Evolutionary conservation across 148 eudicot species (phyloP).

Genomic region (Nepenthes gracilis): DNA sequence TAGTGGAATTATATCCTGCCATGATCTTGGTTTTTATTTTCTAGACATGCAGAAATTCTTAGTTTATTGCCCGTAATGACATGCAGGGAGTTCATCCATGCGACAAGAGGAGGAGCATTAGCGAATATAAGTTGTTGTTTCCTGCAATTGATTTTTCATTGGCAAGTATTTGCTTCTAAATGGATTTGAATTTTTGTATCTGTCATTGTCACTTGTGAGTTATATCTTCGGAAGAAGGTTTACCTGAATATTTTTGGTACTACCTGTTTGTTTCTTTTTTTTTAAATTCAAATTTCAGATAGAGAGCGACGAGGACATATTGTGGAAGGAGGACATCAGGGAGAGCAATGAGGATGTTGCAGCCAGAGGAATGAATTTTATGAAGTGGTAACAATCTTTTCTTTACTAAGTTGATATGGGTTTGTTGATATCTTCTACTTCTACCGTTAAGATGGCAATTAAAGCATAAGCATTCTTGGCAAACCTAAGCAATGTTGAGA

Average conservation of each 20-base stretch:
- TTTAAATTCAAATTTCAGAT: slow-evolving; percentile 2
- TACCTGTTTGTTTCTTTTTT: background rate
- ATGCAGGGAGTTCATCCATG: slow-evolving; percentile 12
- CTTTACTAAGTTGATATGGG: background rate
- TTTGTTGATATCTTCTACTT: background rate
- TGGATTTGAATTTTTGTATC: background rate
- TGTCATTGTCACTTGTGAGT: background rate
- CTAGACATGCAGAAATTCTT: background rate
- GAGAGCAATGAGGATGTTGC: slow-evolving; percentile 11
- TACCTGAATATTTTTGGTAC: background rate
- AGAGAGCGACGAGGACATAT: slow-evolving; percentile 8
- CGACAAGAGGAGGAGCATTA: slow-evolving; percentile 12
- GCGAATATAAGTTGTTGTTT: slow-evolving; percentile 7
- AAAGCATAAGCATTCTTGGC: no score
- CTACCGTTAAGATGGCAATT: background rate
- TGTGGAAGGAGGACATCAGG: slow-evolving; percentile 12
- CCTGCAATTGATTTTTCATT: slow-evolving; percentile 13
- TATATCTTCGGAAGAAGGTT: background rate
- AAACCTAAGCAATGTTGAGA: no score
- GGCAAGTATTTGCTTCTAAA: slow-evolving; percentile 2
- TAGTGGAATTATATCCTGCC: no score
- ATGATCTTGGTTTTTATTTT: background rate
- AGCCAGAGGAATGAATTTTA: slow-evolving; percentile 3
- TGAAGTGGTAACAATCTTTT: slow-evolving; percentile 5
- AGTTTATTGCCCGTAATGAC: background rate